These are phyloP conservation scores for Endotrypanum monterogeii DNA, from an alignment of 208 protist genomes.

Conservation along the genomic window DNA sequence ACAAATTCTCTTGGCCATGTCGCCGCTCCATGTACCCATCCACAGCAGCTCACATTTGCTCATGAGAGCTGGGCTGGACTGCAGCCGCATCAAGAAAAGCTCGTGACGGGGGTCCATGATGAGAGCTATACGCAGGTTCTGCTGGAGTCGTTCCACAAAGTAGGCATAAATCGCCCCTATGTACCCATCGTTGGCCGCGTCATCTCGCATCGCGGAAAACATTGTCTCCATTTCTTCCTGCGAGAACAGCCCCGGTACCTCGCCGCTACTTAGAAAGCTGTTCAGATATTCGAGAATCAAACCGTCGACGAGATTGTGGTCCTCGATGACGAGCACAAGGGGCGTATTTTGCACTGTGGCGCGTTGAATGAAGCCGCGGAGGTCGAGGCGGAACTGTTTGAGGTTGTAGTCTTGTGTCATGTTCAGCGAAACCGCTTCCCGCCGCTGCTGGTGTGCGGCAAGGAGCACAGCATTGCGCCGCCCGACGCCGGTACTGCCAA, in stretches of 20 bases:
- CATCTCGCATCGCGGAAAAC: conserved; percentile 87
- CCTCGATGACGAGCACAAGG: conserved; percentile 96
- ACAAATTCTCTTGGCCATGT: conserved; percentile 86
- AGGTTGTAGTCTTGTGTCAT: conserved; percentile 90
- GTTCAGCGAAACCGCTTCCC: conserved; percentile 89
- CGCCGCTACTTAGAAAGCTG: conserved; percentile 90
- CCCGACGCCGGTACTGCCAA: conserved; percentile 92
- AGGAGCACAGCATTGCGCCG: conserved; percentile 85
- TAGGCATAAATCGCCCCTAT: conserved; percentile 83
- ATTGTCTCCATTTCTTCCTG: conserved; percentile 97
- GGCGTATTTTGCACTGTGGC: conserved; percentile 84
- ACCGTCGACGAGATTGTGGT: conserved; percentile 97
- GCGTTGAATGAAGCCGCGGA: conserved; percentile 79
- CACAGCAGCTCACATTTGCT: conserved; percentile 95
- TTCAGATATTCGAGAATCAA: conserved; percentile 97
- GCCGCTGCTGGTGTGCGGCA: conserved; percentile 83
- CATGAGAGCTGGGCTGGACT: conserved; percentile 95
- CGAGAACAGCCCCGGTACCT: conserved; percentile 96
- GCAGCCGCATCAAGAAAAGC: conserved; percentile 88
- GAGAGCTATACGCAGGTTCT: conserved; percentile 94
- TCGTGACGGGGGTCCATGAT: conserved; percentile 92
- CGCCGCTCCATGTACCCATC: conserved; percentile 93
- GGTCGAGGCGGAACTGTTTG: conserved; percentile 90
- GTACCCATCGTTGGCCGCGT: conserved; percentile 83
- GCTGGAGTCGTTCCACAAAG: conserved; percentile 85